Base-by-base conservation (phyloP, 2,329 filamentous ascomycete genomes). In the Alternaria postmessia region DNA sequence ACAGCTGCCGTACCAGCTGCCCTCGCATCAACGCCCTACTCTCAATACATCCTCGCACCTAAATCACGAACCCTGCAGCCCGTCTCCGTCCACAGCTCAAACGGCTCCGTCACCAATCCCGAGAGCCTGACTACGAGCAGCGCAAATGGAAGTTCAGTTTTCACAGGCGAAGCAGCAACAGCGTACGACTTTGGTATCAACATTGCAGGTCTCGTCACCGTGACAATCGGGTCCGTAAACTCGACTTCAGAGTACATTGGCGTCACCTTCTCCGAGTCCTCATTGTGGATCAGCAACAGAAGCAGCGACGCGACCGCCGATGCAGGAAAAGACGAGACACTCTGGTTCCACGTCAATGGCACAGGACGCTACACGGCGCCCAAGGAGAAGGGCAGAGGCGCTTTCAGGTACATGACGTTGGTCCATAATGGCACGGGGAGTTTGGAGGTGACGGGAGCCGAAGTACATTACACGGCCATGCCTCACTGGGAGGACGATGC, bases 221-320 rank as follows among this genome's bases (percentile, higher is more conserved):
- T 82, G 30, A 68, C 66, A 5, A 70, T 81, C 30, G 75, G 74
- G 14, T 60, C 69, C 0, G 71, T 77, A 2, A 77, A 76, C 5
- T 66, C 70, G n/a, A 57, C 63, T 34, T 26, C 20, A 3, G 78
- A 81, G 49, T 79, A 75, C 64, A 80, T 82, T 43, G 80, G 80
- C 49, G 69, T 82, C 28, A 78, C 79, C 2, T 82, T 79, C 56
- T 76, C 77, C 2, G 80, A 82, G 53, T 78, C 74, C 57, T 80
- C 77, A 0, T 63, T 84, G 2, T 87, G 82, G 82, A 82, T 87
- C 46, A 84, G 79, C 38, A 78, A 77, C 4, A 65, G 79, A 28
- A 78, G 73, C 7, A 79, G 80, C 59, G 84, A 86, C 68, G 81
- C 81, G 1, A 85, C 81, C 1, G 77, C 77, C 3, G 80, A 83